Conservation (phyloP, 208 protist species). For the Crithidia fasciculata region DNA sequence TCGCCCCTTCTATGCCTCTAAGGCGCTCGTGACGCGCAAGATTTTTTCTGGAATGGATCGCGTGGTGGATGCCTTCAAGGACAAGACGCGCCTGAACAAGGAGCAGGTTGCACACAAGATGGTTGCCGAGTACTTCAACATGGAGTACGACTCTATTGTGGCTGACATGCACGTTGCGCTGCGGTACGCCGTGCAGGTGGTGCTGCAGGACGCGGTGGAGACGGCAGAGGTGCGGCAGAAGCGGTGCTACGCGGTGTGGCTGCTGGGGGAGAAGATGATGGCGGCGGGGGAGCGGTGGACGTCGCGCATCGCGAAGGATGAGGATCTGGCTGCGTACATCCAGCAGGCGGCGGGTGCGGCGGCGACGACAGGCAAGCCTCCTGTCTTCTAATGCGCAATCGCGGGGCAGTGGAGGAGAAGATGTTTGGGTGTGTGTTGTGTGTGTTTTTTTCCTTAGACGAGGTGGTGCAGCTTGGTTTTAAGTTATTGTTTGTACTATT, state of each 20-base stretch:
- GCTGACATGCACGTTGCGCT: conserved; percentile 68
- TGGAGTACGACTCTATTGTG: conserved; percentile 86
- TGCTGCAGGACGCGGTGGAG: conserved; percentile 66
- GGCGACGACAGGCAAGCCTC: conserved; percentile 60
- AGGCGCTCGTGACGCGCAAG: conserved; percentile 68
- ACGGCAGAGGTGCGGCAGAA: conserved; percentile 58
- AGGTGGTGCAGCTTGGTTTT: neutral
- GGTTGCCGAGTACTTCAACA: conserved; percentile 83
- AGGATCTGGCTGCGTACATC: conserved; percentile 78
- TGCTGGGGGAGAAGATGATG: conserved; percentile 80
- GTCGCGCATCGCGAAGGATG: conserved; percentile 44
- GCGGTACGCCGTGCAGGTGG: conserved; percentile 75
- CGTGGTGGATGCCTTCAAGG: conserved; percentile 56
- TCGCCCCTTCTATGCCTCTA: conserved; percentile 81
- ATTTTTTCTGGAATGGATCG: conserved; percentile 68
- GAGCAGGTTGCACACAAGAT: conserved; percentile 55
- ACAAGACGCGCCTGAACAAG: conserved; percentile 43
- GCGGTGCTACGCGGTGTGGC: conserved; percentile 87
- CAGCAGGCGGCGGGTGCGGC: conserved; percentile 81
- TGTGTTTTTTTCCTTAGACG: neutral
- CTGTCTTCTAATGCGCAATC: conserved; percentile 42
- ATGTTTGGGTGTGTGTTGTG: neutral
- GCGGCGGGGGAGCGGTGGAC: conserved; percentile 57
- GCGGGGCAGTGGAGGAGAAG: neutral
- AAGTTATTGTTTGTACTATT: neutral